phyloP scores from a whole-genome alignment of 2,329 filamentous ascomycete species.

The Claviceps fusiformis region DNA sequence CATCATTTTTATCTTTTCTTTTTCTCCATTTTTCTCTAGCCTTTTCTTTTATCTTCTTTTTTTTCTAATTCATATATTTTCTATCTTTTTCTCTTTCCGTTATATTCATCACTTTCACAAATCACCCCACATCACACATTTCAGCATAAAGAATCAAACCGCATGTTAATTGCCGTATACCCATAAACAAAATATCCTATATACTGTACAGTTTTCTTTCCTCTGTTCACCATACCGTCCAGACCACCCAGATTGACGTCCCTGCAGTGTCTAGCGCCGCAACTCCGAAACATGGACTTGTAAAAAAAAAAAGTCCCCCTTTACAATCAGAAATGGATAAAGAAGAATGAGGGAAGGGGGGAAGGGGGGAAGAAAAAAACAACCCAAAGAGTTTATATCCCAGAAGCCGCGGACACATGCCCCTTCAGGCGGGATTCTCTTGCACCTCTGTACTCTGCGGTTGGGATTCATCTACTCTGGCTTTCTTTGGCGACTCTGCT shows the following conservation, averaged over 20 bases:
- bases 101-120: too few relatives aligned
- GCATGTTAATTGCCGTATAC: too few relatives aligned
- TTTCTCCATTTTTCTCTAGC: too few relatives aligned
- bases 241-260: neutral
- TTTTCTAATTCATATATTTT: neutral
- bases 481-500: conserved; percentile 20
- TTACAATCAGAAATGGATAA: neutral
- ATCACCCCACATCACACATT: too few relatives aligned
- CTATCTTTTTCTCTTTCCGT: too few relatives aligned
- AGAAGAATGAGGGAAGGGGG: too few relatives aligned
- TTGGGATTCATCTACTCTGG: conserved; percentile 18
- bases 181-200: too few relatives aligned
- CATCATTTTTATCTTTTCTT: too few relatives aligned
- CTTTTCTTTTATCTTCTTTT: neutral
- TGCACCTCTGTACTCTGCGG: neutral
- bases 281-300: neutral
- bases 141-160: too few relatives aligned
- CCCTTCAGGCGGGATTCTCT: too few relatives aligned
- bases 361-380: neutral
- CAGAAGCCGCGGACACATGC: neutral
- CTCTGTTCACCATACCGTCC: neutral
- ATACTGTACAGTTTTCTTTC: neutral
- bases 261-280: neutral
- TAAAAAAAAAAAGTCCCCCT: too few relatives aligned
- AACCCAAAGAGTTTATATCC: neutral